Evolutionary conservation across 2,329 filamentous ascomycete genomes (phyloP), one percentile per base, ranked within the genome.

Genomic region (Didymosphaeria variabile): DNA sequence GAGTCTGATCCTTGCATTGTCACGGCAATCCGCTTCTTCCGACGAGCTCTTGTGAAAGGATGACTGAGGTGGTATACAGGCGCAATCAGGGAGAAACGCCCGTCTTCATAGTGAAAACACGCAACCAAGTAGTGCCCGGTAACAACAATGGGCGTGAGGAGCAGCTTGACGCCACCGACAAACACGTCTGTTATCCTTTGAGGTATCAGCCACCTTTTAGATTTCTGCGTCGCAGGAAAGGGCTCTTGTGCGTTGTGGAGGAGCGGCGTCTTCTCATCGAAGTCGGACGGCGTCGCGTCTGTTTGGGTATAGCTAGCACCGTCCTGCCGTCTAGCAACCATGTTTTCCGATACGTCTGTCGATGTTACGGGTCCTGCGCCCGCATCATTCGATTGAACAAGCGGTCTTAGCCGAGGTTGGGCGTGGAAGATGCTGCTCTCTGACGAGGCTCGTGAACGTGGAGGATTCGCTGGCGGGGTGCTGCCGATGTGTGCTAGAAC

Each of bases 111-210:
- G 80, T 91, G 94, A 70, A 98, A 90, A 74, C 87, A 93, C 66
- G 91, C 90, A 62, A 94, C 87, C 58, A 97, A 80, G 79, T 94
- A 97, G 53, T 93, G 86, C 19, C 90, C 91, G 1, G 94, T 94
- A 23, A 91, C 89, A 29, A 91, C 87, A 62, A 98, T 81, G 15
- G 92, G 91, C 53, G 91, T 90, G 58, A 97, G 80, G 50, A 97
- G 84, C 81, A 92, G 91, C 67, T 89, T 88, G 69, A 97, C 84
- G 6, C 92, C 91, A 68, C 90, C 88, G 62, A 94, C 85, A 59
- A 97, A 82, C 61, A 88, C 88, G 60, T 87, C 86, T 45, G 89
- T 89, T 61, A 97, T 85, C 69, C 88, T 88, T 77, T 89, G 86
- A 19, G 91, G 89, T 63, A 92, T 80, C 36, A 83, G 71, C 72